Conservation (phyloP, 108 stramenopile species). For the Epithemia pelagica region DNA sequence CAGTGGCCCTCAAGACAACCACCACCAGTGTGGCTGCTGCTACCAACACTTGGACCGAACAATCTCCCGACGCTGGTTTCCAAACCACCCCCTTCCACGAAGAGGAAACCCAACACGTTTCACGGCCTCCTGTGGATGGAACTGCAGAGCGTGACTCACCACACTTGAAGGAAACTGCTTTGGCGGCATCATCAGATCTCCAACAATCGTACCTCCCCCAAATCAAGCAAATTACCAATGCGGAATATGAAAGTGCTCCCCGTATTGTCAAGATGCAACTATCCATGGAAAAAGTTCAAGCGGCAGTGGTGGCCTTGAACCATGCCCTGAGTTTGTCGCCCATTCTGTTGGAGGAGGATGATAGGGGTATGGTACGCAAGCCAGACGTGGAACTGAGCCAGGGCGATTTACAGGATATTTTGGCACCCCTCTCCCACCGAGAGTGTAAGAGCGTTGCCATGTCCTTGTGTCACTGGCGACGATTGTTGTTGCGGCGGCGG, state of each 20-base stretch:
- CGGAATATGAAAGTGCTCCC: constrained; percentile 43
- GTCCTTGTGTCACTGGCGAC: constrained; percentile 41
- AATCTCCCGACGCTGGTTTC: neutral
- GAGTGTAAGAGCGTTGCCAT: constrained; percentile 31
- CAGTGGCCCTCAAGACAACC: neutral
- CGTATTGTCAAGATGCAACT: constrained; percentile 38
- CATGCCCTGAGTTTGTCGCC: constrained; percentile 4
- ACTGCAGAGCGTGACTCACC: no score
- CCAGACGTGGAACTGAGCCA: constrained; percentile 19
- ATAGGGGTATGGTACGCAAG: neutral
- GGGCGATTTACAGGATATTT: constrained; percentile 12
- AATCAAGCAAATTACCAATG: constrained; percentile 15
- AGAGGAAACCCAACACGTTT: no score
- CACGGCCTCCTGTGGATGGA: no score
- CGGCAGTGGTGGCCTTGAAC: constrained; percentile 15
- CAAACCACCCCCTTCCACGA: no score
- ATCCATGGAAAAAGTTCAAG: constrained; percentile 17
- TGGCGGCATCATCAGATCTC: neutral
- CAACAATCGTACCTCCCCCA: neutral
- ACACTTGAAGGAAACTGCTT: neutral
- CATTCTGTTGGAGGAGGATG: neutral
- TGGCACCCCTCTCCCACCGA: constrained; percentile 6
- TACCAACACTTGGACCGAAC: neutral
- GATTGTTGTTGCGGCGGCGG: constrained; percentile 27
- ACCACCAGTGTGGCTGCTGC: neutral